These are phyloP conservation scores for Isabelozyma heimii DNA, from an alignment of 805 yeast genomes.

Conservation along the genomic window DNA sequence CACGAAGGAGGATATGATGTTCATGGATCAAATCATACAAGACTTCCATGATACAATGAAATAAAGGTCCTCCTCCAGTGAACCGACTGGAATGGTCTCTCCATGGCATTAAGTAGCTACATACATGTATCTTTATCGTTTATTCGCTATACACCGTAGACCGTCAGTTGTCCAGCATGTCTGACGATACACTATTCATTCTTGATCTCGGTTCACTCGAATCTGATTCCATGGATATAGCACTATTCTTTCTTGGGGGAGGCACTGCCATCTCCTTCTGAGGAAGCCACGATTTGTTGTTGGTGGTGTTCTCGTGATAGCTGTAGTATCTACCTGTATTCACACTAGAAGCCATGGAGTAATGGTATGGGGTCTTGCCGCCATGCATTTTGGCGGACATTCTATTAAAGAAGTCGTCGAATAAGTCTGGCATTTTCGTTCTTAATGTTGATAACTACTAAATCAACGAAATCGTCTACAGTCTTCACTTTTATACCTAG, in stretches of 20 bases:
- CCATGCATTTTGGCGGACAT: conserved; percentile 29
- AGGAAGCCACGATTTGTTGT: conserved; percentile 41
- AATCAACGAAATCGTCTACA: not conserved
- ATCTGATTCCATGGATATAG: conserved; percentile 9
- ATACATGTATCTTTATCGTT: not conserved
- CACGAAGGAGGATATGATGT: conserved; percentile 15
- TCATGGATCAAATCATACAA: conserved; percentile 13
- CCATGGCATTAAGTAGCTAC: not conserved
- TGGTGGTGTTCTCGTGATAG: conserved; percentile 32
- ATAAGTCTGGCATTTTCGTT: conserved; percentile 29
- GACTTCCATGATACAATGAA: conserved; percentile 3
- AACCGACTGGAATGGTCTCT: no score
- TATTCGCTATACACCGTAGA: not conserved
- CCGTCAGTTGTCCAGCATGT: conserved; percentile 9
- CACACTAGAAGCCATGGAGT: conserved; percentile 30
- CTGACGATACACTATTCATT: conserved; percentile 14
- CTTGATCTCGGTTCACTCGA: conserved; percentile 7
- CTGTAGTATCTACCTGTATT: conserved; percentile 37
- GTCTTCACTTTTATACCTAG: not conserved
- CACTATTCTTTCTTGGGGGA: conserved; percentile 12
- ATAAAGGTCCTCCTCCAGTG: no score
- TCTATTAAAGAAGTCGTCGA: conserved; percentile 36
- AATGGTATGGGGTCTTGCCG: conserved; percentile 31
- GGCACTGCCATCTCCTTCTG: conserved; percentile 3
- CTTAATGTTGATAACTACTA: not conserved